Conservation (phyloP, 2,329 filamentous ascomycete species). For the Sporothrix pallida region DNA sequence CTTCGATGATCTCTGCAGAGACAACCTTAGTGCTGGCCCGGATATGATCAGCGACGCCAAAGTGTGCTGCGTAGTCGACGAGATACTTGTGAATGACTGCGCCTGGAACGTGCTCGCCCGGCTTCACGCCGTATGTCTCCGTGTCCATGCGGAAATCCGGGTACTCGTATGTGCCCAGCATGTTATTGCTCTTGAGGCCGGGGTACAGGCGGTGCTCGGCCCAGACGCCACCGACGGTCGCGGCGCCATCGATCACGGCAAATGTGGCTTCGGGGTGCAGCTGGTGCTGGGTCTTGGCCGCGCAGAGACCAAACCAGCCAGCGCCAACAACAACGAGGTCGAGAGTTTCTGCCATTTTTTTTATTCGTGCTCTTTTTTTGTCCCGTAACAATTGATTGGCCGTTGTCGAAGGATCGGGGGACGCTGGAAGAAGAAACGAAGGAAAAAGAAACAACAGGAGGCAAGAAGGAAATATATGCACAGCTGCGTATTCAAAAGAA, state of each 20-base stretch:
- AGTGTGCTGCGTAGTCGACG: constrained; percentile 51
- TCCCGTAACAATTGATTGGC: neutral
- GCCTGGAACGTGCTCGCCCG: constrained; percentile 56
- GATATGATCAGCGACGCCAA: constrained; percentile 50
- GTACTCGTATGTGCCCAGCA: constrained; percentile 74
- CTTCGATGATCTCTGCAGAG: constrained; percentile 51
- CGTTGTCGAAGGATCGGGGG: neutral
- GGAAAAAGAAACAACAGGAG: neutral
- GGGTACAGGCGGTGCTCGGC: constrained; percentile 69
- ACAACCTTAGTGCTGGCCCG: constrained; percentile 50
- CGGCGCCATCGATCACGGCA: constrained; percentile 62
- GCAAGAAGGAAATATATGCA: neutral
- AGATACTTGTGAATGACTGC: constrained; percentile 56
- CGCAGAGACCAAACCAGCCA: constrained; percentile 58
- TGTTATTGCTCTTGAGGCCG: constrained; percentile 75
- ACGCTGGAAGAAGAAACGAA: neutral
- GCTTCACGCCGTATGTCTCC: constrained; percentile 55
- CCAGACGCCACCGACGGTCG: constrained; percentile 72
- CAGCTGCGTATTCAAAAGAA: neutral
- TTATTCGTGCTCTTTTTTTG: too few relatives aligned
- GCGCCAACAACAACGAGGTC: constrained; percentile 59
- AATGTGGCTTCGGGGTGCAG: constrained; percentile 63
- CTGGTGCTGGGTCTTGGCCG: constrained; percentile 66
- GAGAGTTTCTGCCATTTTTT: constrained; percentile 46
- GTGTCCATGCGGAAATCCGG: constrained; percentile 73